Evolutionary conservation across 345 rosid genomes (phyloP).

Genomic region (Syzygium jambos): DNA sequence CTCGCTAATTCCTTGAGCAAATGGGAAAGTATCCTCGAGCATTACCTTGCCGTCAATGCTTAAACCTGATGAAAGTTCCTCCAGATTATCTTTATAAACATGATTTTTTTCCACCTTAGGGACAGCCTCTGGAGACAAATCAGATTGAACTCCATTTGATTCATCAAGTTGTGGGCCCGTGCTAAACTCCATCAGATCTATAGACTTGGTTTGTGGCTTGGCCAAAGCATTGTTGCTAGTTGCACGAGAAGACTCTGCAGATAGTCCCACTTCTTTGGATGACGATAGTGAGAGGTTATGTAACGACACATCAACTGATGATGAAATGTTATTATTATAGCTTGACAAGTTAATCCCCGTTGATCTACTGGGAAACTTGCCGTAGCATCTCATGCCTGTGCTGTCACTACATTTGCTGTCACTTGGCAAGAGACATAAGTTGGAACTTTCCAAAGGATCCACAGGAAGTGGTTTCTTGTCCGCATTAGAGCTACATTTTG

Average conservation of each 20-base stretch:
- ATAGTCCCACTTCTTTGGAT: neutral
- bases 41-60: slow-evolving; percentile 15
- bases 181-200: slow-evolving; percentile 2
- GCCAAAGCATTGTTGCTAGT: neutral
- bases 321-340: slow-evolving; percentile 6
- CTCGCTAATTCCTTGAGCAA: neutral
- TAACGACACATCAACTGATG: slow-evolving; percentile 13
- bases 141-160: slow-evolving; percentile 2
- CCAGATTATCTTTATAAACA: slow-evolving; percentile 1
- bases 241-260: neutral
- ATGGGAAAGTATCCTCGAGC: neutral
- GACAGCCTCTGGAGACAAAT: neutral
- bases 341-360: slow-evolving; percentile 2
- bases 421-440: neutral
- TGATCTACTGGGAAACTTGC: neutral
- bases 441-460: neutral
- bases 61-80: slow-evolving; percentile 3
- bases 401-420: neutral
- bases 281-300: slow-evolving; percentile 17
- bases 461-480: neutral
- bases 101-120: neutral
- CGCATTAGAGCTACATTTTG: neutral
- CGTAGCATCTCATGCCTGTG: neutral
- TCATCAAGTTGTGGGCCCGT: neutral
- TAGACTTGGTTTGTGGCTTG: slow-evolving; percentile 2